Conservation (phyloP, 805 yeast genomes). For the Spathaspora girioi region DNA sequence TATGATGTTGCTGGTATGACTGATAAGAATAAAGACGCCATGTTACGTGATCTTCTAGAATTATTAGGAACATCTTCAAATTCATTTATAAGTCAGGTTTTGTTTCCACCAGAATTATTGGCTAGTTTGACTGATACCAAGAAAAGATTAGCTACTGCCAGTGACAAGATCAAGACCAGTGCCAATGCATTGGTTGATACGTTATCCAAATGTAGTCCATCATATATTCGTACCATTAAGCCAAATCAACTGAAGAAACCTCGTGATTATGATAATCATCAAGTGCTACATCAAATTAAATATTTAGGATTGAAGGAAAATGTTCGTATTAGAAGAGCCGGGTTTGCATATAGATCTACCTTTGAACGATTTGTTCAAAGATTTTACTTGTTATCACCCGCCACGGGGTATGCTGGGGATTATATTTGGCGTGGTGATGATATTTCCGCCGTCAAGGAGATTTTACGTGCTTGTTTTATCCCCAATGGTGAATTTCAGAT, state of each 20-base stretch:
- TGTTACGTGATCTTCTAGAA: constrained; percentile 84
- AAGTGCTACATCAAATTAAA: constrained; percentile 92
- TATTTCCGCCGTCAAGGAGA: constrained; percentile 48
- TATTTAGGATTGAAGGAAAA: constrained; percentile 95
- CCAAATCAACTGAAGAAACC: constrained; percentile 95
- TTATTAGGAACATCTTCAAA: constrained; percentile 70
- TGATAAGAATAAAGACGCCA: constrained; percentile 93
- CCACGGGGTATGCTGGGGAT: constrained; percentile 88
- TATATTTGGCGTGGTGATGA: constrained; percentile 58
- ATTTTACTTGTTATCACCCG: constrained; percentile 80
- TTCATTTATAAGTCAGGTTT: constrained; percentile 56
- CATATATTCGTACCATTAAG: constrained; percentile 95
- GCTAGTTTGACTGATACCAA: constrained; percentile 49
- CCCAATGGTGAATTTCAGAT: constrained; percentile 82
- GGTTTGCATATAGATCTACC: constrained; percentile 95
- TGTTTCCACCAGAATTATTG: constrained; percentile 39
- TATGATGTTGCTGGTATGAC: constrained; percentile 89
- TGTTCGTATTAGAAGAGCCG: constrained; percentile 96
- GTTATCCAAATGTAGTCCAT: constrained; percentile 85
- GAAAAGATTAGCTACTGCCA: constrained; percentile 89
- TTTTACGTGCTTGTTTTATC: constrained; percentile 55
- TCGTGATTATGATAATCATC: constrained; percentile 79
- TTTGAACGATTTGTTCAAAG: constrained; percentile 95
- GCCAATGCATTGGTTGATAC: constrained; percentile 91
- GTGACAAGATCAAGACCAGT: constrained; percentile 87